Evolutionary conservation across 768 basidiomycete species (phyloP), one percentile per base, ranked within the genome.

Genomic region (Panus rudis): DNA sequence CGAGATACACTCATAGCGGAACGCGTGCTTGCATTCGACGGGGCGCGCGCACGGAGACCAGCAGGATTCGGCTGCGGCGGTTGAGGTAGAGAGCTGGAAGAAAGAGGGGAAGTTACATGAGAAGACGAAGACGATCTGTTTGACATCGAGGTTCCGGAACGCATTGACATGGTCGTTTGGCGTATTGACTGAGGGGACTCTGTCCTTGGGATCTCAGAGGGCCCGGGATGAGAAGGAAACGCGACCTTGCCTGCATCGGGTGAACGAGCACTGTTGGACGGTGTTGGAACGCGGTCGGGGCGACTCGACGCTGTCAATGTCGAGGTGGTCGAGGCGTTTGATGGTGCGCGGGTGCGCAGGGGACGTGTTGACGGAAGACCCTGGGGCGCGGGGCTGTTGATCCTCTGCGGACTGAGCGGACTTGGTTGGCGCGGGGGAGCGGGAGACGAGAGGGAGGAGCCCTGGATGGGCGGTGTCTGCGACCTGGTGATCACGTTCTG

Each of bases 401-500:
- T 7, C 22, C 33, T 24, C 23, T 21, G 43, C 24, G 35, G 28
- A 28, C 24, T 37, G 14, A 33, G 50, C 35, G 37, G 41, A 37
- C 24, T 38, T 26, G 49, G 54, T 21, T 46, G 28, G 22, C 32
- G 33, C 6, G 49, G 50, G 30, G 44, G 37, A n/a, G n/a, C n/a
- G 45, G 45, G 33, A n/a, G n/a, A n/a, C n/a, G n/a, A n/a, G n/a
- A n/a, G n/a, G n/a, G n/a, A n/a, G n/a, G n/a, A n/a, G 35, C 12
- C 24, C 45, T 35, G 39, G 51, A 28, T 41, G 37, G 23, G 33
- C n/a, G 33, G 33, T 8, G 33, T 35, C 33, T 35, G 33, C 6
- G 33, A 35, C 6, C 33, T 7, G 16, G 21, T 31, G 16, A 54
- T 54, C 22, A 75, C 66, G 48, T 65, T 63, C 56, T 76, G 76